Base-by-base conservation (phyloP, 208 protist species). In the Lotmaria passim region DNA sequence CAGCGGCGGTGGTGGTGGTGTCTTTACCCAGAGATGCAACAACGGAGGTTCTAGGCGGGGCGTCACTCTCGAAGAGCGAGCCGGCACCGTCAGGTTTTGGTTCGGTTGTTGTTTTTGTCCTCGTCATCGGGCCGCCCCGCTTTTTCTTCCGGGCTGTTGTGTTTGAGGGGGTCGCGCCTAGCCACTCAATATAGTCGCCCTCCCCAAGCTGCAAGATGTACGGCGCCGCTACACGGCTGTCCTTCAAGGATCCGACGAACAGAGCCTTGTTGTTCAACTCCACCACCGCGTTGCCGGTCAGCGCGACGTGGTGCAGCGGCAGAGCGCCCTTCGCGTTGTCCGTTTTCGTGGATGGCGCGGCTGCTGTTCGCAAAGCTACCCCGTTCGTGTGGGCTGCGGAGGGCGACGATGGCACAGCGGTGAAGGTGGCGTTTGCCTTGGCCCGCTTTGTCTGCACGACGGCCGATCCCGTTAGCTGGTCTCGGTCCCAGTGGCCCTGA, bases 181-280 rank as follows among this genome's bases (percentile, higher is more conserved):
- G 61, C 84, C 87, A 90, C 67, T 90, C 83, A 5, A 93, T 68
- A 39, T 78, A 77, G 64, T 90, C 87, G 7, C 79, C 76, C 17
- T 74, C 77, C 0, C 75, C 51, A 30, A 90, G 72, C 31, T 78
- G 73, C 5, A 90, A 55, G 63, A 81, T 56, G 60, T 80, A 63
- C 33, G 75, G 55, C 33, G 60, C 34, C 36, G 43, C 34, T 3
- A 63, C 51, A 8, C 69, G 64, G 17, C 77, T 73, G 7, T 72
- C 59, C 26, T 69, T 31, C 1, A 86, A 44, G 3, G 38, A 59
- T 0, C 87, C 87, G 6, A 78, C 76, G 50, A 90, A 90, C 12
- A 81, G 50, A 6, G 73, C 68, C 17, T 75, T 73, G 65, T 63
- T 87, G 55, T 82, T 73, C 30, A 89, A 63, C 63, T 86, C 83